Conservation (phyloP, 2,329 filamentous ascomycete genomes). For the Penicillium sp. region DNA sequence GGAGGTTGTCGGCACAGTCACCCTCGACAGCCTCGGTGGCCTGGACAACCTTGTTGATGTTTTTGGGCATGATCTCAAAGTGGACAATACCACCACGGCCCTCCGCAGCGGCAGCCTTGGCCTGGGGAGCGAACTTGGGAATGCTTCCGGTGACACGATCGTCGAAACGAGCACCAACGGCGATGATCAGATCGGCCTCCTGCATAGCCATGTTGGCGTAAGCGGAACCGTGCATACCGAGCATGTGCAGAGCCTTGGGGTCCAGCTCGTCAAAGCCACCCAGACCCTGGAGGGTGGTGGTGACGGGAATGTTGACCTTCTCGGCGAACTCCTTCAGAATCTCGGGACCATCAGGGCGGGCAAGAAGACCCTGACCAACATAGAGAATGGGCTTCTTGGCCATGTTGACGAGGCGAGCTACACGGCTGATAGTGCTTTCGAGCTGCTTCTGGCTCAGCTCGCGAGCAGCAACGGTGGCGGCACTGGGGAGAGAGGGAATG, state of each 20-base stretch:
- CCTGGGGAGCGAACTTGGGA: constrained; percentile 83
- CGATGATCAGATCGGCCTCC: constrained; percentile 93
- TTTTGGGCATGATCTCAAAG: constrained; percentile 99
- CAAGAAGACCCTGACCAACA: constrained; percentile 86
- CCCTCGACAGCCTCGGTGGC: constrained; percentile 94
- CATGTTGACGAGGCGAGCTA: constrained; percentile 80
- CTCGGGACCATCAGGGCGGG: constrained; percentile 74
- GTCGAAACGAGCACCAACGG: constrained; percentile 90
- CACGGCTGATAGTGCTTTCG: constrained; percentile 71
- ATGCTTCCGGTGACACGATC: constrained; percentile 88
- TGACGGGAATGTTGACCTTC: constrained; percentile 89
- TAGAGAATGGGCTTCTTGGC: constrained; percentile 96
- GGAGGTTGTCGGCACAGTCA: constrained; percentile 80
- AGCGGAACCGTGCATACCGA: constrained; percentile 96
- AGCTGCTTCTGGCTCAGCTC: constrained; percentile 74
- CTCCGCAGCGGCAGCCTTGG: constrained; percentile 81
- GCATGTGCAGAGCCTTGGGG: constrained; percentile 94
- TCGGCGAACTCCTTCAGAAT: constrained; percentile 85
- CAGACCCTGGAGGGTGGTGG: constrained; percentile 91
- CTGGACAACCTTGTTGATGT: constrained; percentile 99
- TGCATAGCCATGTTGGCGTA: constrained; percentile 99
- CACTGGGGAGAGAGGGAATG: constrained; percentile 79
- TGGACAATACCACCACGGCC: constrained; percentile 92
- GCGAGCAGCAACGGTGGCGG: constrained; percentile 79
- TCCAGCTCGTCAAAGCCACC: constrained; percentile 92